Conservation (phyloP, 1,139 yeast species). For the Geotrichum carabidarum region DNA sequence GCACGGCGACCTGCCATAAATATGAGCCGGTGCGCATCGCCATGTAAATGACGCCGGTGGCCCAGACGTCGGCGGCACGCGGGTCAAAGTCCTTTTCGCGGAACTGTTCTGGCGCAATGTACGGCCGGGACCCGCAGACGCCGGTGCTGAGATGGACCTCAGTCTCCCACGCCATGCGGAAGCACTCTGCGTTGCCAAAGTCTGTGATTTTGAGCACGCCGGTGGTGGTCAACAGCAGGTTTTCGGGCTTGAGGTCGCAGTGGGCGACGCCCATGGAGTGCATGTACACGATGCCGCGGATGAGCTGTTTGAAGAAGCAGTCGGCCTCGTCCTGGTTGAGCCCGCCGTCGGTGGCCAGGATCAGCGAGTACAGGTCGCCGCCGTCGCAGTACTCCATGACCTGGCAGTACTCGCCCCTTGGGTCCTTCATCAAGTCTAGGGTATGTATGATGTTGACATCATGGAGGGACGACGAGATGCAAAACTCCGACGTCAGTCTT, state of each 20-base stretch:
- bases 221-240: slow-evolving; percentile 67
- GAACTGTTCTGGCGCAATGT: slow-evolving; percentile 95
- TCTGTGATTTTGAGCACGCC: slow-evolving; percentile 88
- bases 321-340: slow-evolving; percentile 86
- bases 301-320: slow-evolving; percentile 87
- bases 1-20: slow-evolving; percentile 79
- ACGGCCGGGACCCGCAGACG: slow-evolving; percentile 86
- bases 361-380: slow-evolving; percentile 84
- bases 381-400: slow-evolving; percentile 97
- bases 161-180: slow-evolving; percentile 94
- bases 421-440: slow-evolving; percentile 79
- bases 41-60: slow-evolving; percentile 95
- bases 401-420: slow-evolving; percentile 88
- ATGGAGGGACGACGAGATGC: slow-evolving; percentile 75
- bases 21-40: slow-evolving; percentile 97
- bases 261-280: slow-evolving; percentile 97
- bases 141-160: slow-evolving; percentile 81
- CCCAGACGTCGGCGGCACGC: slow-evolving; percentile 90
- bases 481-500: slow-evolving; percentile 75
- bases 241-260: slow-evolving; percentile 92
- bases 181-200: slow-evolving; percentile 94
- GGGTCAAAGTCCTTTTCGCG: slow-evolving; percentile 75
- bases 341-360: slow-evolving; percentile 72
- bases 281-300: slow-evolving; percentile 90
- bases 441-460: slow-evolving; percentile 80